phyloP scores from a whole-genome alignment of 2,329 filamentous ascomycete species.

The Chalaropsis ovoidea region DNA sequence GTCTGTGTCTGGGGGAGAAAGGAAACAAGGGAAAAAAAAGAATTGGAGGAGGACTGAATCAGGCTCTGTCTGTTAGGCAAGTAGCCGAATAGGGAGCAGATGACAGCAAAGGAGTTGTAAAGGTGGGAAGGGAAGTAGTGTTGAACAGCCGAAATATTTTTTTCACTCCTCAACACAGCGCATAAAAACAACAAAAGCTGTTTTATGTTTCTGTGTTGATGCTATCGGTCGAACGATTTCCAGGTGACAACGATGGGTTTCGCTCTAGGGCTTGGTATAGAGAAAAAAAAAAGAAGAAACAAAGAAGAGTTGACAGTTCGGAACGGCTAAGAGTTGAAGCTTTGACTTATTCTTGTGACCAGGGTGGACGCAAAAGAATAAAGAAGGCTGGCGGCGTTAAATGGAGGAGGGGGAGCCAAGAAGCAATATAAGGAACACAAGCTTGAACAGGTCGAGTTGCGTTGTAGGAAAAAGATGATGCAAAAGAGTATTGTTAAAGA shows the following conservation, averaged over 20 bases:
- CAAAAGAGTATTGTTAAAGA: slow-evolving; percentile 11
- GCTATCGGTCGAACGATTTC: neutral
- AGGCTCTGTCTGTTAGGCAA: neutral
- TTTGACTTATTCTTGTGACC: slow-evolving; percentile 15
- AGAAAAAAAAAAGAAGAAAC: neutral
- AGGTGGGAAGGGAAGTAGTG: neutral
- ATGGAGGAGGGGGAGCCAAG: neutral
- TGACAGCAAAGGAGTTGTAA: neutral
- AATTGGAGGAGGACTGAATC: neutral
- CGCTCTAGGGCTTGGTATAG: slow-evolving; percentile 7
- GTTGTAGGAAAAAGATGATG: slow-evolving; percentile 1
- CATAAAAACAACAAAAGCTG: slow-evolving; percentile 15
- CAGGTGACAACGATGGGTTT: slow-evolving; percentile 6
- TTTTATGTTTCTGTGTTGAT: slow-evolving; percentile 9
- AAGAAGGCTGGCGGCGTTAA: slow-evolving; percentile 11
- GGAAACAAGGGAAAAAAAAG: slow-evolving; percentile 24
- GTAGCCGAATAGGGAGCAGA: neutral
- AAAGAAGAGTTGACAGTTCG: slow-evolving; percentile 6
- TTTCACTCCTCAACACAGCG: neutral
- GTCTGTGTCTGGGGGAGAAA: slow-evolving; percentile 27
- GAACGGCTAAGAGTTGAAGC: slow-evolving; percentile 11
- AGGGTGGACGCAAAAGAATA: slow-evolving; percentile 4
- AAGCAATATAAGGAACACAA: slow-evolving; percentile 1
- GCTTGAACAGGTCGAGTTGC: neutral
- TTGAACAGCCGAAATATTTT: neutral